Base-by-base conservation (phyloP, 257 asterid species). In the Leptodermis oblonga region DNA sequence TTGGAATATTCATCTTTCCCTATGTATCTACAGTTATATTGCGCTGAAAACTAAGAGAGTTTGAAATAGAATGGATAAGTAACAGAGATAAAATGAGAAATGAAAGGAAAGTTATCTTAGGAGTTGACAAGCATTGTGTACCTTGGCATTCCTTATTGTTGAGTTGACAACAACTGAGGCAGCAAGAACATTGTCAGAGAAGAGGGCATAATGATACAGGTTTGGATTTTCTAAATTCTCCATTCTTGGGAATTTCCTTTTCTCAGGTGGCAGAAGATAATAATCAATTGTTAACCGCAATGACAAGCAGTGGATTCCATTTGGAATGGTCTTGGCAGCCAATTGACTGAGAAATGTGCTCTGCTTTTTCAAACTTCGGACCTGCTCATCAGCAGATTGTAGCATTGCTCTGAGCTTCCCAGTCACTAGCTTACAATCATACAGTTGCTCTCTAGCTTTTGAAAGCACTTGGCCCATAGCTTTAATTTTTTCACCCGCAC, bases 131-230 rank as follows among this genome's bases (percentile, higher is more conserved):
- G 45, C 26, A 64, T 56, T 52, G 45, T 68, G 70, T 58, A 93
- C 99, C 97, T 94, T 89, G 76, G 97, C 92, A 85, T 94, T 94
- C 82, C 71, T 74, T 64, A 89, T 73, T 72, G 99, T 80, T 48
- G 97, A 94, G 84, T 91, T 94, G 80, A 94, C 99, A 66, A 94
- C 99, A 39, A 91, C 97, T 58, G 97, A 91, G 75, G 97, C 97
- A 78, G 97, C 99, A 71, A 94, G 95, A 72, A 91, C 99, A 75
- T 91, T 94, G 78, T 91, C 99, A 52, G 99, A 94, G 73, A 94
- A 94, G 72, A 94, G 88, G 56, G 99, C 96, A 79, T 94, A 94
- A 73, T 94, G 99, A 83, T 89, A 83, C 66, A 91, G 96, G 26
- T 76, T 78, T 33, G 97, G 89, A 82, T 91, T 89, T 81, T 87